Conservation (phyloP, 805 yeast species). For the Ogataea corticis region DNA sequence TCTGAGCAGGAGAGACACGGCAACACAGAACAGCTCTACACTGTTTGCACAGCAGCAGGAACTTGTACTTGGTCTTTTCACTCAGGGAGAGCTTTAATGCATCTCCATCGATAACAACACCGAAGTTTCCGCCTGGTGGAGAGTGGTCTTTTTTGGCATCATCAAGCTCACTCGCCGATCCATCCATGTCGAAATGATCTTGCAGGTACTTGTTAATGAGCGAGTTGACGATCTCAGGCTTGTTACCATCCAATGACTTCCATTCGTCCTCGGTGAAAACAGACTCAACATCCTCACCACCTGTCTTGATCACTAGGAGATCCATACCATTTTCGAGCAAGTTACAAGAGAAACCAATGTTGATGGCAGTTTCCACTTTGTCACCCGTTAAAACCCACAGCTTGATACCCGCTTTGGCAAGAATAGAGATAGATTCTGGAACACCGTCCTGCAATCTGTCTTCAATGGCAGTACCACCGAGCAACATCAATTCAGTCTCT, state of each 20-base stretch:
- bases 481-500: conserved; percentile 60
- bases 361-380: conserved; percentile 86
- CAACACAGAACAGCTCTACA: conserved; percentile 84
- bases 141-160: conserved; percentile 59
- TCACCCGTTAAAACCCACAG: conserved; percentile 88
- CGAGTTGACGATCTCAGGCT: conserved; percentile 41
- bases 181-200: conserved; percentile 58
- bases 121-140: conserved; percentile 67
- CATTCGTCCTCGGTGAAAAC: conserved; percentile 37
- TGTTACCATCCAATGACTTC: conserved; percentile 19
- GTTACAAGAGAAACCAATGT: conserved; percentile 85
- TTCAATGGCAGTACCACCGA: conserved; percentile 88
- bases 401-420: conserved; percentile 78
- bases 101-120: conserved; percentile 78
- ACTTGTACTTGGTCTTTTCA: conserved; percentile 48
- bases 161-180: conserved; percentile 56
- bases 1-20: conserved; percentile 86
- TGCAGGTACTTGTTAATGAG: conserved; percentile 53
- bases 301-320: conserved; percentile 60
- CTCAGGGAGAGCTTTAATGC: conserved; percentile 59
- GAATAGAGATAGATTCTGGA: conserved; percentile 71
- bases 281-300: conserved; percentile 54
- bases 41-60: conserved; percentile 71
- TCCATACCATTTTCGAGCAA: conserved; percentile 76
- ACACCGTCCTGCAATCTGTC: conserved; percentile 86